Conservation (phyloP, 1,139 yeast species). For the Taphrina betulina region DNA sequence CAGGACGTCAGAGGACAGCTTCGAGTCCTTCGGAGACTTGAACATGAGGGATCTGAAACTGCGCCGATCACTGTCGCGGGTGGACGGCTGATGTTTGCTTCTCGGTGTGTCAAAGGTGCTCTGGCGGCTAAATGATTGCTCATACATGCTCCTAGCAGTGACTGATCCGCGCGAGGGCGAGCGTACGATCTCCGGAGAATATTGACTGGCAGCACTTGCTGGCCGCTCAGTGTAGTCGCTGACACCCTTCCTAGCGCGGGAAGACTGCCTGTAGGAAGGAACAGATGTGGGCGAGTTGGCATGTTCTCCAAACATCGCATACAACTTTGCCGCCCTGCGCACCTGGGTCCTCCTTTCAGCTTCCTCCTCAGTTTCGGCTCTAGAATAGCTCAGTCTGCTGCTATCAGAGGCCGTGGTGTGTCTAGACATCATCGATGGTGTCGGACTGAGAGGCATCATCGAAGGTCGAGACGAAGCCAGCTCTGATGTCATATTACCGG, state of each 20-base stretch:
- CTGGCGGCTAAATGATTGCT: not conserved
- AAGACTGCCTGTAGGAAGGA: not conserved
- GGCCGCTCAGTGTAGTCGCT: not conserved
- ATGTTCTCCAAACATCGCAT: constrained; percentile 32
- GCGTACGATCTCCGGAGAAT: not conserved
- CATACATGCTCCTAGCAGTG: constrained; percentile 10
- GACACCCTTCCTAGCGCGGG: not conserved
- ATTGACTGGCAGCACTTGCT: constrained; percentile 9
- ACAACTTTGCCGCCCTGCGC: constrained; percentile 28
- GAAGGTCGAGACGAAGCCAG: no score
- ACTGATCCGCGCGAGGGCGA: constrained; percentile 5
- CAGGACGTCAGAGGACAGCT: not conserved
- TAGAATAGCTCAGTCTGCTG: constrained; percentile 5
- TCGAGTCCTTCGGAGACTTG: not conserved
- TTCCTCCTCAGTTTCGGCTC: constrained; percentile 21
- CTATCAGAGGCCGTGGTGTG: constrained; percentile 4
- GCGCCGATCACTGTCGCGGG: not conserved
- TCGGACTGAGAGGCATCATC: not conserved
- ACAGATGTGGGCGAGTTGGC: constrained; percentile 3
- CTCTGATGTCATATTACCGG: not conserved
- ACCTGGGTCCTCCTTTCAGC: constrained; percentile 15
- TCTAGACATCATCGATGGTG: not conserved
- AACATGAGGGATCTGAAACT: constrained; percentile 5
- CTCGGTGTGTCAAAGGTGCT: not conserved
- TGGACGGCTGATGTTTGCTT: constrained; percentile 1